These are phyloP conservation scores for Parathielavia hyrcaniae DNA, from an alignment of 495 filamentous ascomycete species.

Conservation along the genomic window DNA sequence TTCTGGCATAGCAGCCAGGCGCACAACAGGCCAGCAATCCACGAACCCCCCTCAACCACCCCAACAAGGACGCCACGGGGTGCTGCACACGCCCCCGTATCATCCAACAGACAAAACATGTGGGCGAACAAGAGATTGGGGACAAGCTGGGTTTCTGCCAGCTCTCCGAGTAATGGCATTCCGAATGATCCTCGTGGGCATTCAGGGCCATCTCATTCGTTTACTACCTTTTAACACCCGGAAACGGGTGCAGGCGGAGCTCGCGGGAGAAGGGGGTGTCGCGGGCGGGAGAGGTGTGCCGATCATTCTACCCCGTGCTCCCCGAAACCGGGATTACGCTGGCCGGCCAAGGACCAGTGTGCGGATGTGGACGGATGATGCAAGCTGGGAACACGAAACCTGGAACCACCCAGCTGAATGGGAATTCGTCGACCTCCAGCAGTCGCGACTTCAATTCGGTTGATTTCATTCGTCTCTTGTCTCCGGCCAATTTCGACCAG, in stretches of 20 bases:
- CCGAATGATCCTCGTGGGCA: constrained; percentile 36
- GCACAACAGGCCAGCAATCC: constrained; percentile 6
- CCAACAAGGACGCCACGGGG: not conserved
- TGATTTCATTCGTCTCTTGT: not conserved
- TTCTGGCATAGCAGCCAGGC: not conserved
- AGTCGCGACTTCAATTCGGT: constrained; percentile 1
- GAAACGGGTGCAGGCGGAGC: constrained; percentile 9
- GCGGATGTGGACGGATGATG: constrained; percentile 15
- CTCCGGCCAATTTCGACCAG: not conserved
- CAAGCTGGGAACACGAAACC: constrained; percentile 8
- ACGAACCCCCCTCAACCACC: not conserved
- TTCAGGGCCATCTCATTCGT: constrained; percentile 40
- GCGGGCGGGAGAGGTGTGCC: constrained; percentile 14
- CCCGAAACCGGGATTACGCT: constrained; percentile 22
- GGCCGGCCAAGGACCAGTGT: constrained; percentile 12
- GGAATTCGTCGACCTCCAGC: not conserved
- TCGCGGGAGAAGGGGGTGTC: constrained; percentile 5
- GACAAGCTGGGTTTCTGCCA: not conserved
- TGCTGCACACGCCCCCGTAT: constrained; percentile 2
- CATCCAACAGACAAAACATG: constrained; percentile 12
- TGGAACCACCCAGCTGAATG: constrained; percentile 1
- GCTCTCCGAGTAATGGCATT: constrained; percentile 10
- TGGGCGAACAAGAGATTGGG: constrained; percentile 1
- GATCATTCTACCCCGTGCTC: constrained; percentile 19
- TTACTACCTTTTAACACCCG: constrained; percentile 17